Conservation (phyloP, 257 asterid species). For the Dorcoceras hygrometricum region DNA sequence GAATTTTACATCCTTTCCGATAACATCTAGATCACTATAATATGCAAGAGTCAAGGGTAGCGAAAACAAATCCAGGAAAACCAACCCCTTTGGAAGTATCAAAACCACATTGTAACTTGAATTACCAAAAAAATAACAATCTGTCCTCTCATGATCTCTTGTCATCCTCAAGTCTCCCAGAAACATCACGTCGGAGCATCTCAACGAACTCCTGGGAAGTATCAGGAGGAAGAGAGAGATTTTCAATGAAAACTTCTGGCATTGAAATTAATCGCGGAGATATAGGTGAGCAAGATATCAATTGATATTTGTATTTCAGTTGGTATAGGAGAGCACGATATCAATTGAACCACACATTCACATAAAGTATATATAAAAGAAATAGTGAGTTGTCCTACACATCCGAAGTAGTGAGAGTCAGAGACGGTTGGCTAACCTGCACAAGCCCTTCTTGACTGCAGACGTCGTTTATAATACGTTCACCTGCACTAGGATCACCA, state of each 20-base stretch:
- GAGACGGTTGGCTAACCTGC: constrained; percentile 29
- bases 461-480: constrained; percentile 31
- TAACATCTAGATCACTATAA: neutral
- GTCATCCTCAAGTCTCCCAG: constrained; percentile 32
- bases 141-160: neutral
- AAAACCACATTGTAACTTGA: neutral
- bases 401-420: neutral
- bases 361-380: no score
- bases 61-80: neutral
- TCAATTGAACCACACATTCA: no score
- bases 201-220: constrained; percentile 44
- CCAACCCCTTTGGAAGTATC: neutral
- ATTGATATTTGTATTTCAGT: no score
- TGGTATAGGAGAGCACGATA: no score
- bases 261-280: neutral
- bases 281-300: neutral
- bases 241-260: neutral
- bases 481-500: constrained; percentile 24
- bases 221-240: neutral
- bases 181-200: constrained; percentile 39
- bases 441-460: constrained; percentile 41
- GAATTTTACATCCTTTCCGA: neutral
- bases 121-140: neutral
- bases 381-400: no score
- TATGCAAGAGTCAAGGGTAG: neutral